Conservation (phyloP, 805 yeast genomes). For the Candida argentea region DNA sequence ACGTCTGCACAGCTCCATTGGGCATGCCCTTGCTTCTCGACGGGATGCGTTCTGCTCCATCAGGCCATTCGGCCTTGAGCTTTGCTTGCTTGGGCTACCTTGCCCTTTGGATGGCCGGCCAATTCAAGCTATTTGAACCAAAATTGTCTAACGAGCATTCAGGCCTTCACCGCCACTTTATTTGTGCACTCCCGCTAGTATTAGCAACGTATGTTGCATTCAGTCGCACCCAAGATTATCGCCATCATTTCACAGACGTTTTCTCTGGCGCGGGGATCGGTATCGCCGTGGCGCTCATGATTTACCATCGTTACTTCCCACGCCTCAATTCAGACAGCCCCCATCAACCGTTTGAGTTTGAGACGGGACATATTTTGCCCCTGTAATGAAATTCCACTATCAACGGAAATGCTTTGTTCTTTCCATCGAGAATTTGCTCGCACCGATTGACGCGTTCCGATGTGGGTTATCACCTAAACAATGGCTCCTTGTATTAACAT, state of each 20-base stretch:
- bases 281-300: conserved; percentile 8
- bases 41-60: conserved; percentile 32
- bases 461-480: conserved; percentile 1
- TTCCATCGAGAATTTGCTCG: neutral
- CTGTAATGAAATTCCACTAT: conserved; percentile 1
- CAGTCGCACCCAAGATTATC: conserved; percentile 24
- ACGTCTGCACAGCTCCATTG: conserved; percentile 24
- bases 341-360: conserved; percentile 3
- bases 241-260: conserved; percentile 27
- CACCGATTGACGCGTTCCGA: conserved; percentile 1
- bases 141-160: conserved; percentile 1
- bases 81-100: conserved; percentile 25
- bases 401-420: neutral
- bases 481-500: neutral
- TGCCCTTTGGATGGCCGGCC: conserved; percentile 23
- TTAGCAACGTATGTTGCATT: conserved; percentile 23
- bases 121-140: conserved; percentile 10
- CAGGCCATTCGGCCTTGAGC: conserved; percentile 29
- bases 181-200: conserved; percentile 12
- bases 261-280: conserved; percentile 21
- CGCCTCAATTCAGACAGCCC: conserved; percentile 5
- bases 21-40: conserved; percentile 19
- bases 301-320: conserved; percentile 6
- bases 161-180: conserved; percentile 12
- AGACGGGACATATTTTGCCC: conserved; percentile 2